Conservation (phyloP, 2,329 filamentous ascomycete genomes). For the Fusarium sp. region DNA sequence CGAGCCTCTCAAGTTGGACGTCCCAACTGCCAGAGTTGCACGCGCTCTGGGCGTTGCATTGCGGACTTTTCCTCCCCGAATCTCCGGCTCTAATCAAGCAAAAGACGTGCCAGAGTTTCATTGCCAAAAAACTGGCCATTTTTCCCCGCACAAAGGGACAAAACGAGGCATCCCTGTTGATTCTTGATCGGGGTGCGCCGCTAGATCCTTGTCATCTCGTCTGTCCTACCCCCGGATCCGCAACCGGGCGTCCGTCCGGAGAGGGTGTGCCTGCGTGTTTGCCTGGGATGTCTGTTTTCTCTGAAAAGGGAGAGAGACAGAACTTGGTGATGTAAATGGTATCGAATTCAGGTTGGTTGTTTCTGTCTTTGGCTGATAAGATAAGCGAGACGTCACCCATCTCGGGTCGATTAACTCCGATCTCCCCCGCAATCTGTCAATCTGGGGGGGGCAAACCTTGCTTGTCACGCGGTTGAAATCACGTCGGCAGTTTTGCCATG, state of each 20-base stretch:
- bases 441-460: not conserved
- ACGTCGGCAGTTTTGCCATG: too few species aligned
- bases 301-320: not conserved
- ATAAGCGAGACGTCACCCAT: slow-evolving; percentile 6
- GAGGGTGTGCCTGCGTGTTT: not conserved
- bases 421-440: not conserved
- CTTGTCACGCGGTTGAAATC: too few species aligned
- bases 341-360: slow-evolving; percentile 10
- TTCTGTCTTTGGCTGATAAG: not conserved
- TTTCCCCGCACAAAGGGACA: slow-evolving; percentile 3
- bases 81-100: not conserved
- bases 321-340: slow-evolving; percentile 8
- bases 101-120: not conserved
- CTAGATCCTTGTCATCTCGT: not conserved
- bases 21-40: not conserved
- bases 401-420: not conserved
- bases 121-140: slow-evolving; percentile 6
- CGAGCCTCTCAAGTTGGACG: too few species aligned
- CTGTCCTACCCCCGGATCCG: slow-evolving; percentile 6
- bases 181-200: slow-evolving; percentile 12
- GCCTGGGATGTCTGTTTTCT: not conserved
- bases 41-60: not conserved
- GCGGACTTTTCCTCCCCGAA: slow-evolving; percentile 8
- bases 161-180: not conserved
- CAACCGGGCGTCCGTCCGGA: slow-evolving; percentile 2